Evolutionary conservation across 352 stramenopile genomes (phyloP).

Genomic region (Achlya hypogyna): DNA sequence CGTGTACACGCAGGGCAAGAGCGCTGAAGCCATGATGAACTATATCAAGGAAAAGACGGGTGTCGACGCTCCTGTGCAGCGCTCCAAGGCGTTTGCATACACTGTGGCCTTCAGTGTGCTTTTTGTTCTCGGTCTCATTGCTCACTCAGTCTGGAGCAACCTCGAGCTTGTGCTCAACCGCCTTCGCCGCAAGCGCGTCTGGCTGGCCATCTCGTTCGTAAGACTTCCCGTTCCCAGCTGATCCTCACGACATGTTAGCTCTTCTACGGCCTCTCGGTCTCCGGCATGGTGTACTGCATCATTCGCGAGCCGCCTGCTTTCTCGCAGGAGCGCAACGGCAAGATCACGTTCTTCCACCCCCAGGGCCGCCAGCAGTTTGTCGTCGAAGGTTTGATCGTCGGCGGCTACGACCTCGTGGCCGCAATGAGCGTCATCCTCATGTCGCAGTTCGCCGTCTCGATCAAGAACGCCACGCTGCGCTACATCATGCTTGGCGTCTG

Average conservation of each 20-base stretch:
- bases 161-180: constrained; percentile 61
- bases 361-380: constrained; percentile 75
- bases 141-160: constrained; percentile 55
- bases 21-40: constrained; percentile 49
- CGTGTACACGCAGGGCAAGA: constrained; percentile 64
- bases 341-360: constrained; percentile 83
- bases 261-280: constrained; percentile 82
- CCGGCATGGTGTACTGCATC: constrained; percentile 86
- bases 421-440: constrained; percentile 69
- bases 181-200: constrained; percentile 70
- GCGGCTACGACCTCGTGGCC: constrained; percentile 51
- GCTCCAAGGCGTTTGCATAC: constrained; percentile 65
- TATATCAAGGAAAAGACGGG: constrained; percentile 79
- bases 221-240: constrained; percentile 1
- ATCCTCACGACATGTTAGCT: constrained; percentile 27
- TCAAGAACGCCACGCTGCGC: constrained; percentile 47
- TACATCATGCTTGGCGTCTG: constrained; percentile 49
- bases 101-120: constrained; percentile 30
- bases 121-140: constrained; percentile 28
- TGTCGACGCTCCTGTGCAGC: constrained; percentile 61
- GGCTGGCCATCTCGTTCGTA: constrained; percentile 79
- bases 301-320: constrained; percentile 77
- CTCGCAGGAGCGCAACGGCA: constrained; percentile 57
- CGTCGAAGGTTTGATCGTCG: constrained; percentile 73
- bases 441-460: constrained; percentile 74